Conservation (phyloP, 1,284 basidiomycete genomes). For the Trametes polyzona region DNA sequence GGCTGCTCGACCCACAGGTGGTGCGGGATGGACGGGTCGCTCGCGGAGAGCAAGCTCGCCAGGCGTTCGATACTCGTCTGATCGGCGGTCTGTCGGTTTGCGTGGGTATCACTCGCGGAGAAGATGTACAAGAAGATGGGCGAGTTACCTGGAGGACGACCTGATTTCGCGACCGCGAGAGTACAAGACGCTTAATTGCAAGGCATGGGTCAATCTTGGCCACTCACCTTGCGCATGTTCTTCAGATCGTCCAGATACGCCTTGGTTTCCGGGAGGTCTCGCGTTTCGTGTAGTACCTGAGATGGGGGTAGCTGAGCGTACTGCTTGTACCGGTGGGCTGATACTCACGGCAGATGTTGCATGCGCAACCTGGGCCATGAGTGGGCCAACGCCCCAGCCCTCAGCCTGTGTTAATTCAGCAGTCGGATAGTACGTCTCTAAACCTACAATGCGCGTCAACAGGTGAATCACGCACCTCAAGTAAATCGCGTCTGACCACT, state of each 20-base stretch:
- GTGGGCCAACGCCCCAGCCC: slow-evolving; percentile 56
- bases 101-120: not conserved
- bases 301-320: too few species aligned
- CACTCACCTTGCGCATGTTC: slow-evolving; percentile 44
- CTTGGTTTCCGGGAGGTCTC: slow-evolving; percentile 43
- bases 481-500: slow-evolving; percentile 47
- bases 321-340: not conserved
- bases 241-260: slow-evolving; percentile 44
- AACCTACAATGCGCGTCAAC: too few species aligned
- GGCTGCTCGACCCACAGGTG: slow-evolving; percentile 60
- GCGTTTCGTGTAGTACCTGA: slow-evolving; percentile 48
- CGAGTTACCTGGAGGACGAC: slow-evolving; percentile 44
- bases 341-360: slow-evolving; percentile 48
- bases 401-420: slow-evolving; percentile 36
- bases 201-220: not conserved
- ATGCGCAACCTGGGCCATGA: slow-evolving; percentile 60
- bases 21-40: slow-evolving; percentile 40
- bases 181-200: slow-evolving; percentile 13
- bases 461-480: slow-evolving; percentile 39
- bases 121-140: too few species aligned
- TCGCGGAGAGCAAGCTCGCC: slow-evolving; percentile 34
- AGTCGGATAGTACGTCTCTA: not conserved
- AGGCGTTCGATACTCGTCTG: slow-evolving; percentile 40
- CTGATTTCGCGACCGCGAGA: slow-evolving; percentile 26
- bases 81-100: slow-evolving; percentile 39